These are phyloP conservation scores for Haematococcus lacustris DNA, from an alignment of 139 green algal species.

Conservation along the genomic window DNA sequence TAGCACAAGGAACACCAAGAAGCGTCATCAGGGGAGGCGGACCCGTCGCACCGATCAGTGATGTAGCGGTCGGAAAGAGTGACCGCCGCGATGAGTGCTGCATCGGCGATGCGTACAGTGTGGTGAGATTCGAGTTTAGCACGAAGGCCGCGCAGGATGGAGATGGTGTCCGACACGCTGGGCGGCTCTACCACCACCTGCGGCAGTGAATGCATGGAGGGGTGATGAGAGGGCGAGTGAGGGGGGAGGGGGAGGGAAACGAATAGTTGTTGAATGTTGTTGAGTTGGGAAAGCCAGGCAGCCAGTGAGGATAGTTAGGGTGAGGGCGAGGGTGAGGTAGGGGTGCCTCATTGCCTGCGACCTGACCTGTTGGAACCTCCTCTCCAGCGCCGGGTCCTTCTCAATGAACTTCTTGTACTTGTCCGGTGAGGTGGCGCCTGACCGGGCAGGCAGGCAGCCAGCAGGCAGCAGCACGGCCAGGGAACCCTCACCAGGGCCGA, in stretches of 20 bases:
- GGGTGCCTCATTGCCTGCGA: no score
- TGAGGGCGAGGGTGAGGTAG: no score
- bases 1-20: no score
- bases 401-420: slow-evolving; percentile 96
- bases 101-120: slow-evolving; percentile 35
- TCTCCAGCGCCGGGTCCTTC: slow-evolving; percentile 94
- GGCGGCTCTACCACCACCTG: slow-evolving; percentile 27
- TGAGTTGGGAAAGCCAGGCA: no score
- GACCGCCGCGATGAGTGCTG: slow-evolving; percentile 41
- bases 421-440: slow-evolving; percentile 84
- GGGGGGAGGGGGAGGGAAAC: neutral
- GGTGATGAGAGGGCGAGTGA: no score
- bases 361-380: slow-evolving; percentile 73
- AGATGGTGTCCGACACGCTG: slow-evolving; percentile 76
- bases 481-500: no score
- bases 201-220: neutral
- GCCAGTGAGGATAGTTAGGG: no score
- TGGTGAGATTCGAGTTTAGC: slow-evolving; percentile 34
- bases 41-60: slow-evolving; percentile 33
- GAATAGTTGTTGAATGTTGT: no score
- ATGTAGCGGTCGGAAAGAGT: slow-evolving; percentile 50
- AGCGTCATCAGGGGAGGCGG: no score
- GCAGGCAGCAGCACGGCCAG: no score
- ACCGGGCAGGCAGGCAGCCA: neutral
- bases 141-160: slow-evolving; percentile 85